These are phyloP conservation scores for Mucor racemosus DNA, from an alignment of 371 early-diverging fungal genomes.

Conservation along the genomic window DNA sequence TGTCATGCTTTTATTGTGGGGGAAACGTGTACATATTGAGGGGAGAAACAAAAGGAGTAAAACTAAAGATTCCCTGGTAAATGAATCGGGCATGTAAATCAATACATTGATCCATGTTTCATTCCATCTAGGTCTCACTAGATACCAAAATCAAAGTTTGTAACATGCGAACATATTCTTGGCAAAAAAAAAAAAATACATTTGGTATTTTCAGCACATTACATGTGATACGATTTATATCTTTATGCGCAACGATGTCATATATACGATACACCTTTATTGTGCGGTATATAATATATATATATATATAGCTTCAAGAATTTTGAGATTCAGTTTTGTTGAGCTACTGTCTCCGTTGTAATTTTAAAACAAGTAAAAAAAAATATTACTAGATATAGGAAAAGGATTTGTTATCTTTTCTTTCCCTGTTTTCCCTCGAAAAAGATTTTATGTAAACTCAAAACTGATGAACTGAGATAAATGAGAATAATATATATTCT, in stretches of 20 bases:
- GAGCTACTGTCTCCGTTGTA: not conserved
- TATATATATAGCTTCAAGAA: not conserved
- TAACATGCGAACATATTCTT: too few species aligned
- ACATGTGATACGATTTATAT: not conserved
- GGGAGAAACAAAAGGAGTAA: too few species aligned
- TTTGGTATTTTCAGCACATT: not conserved
- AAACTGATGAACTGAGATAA: not conserved
- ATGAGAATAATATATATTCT: not conserved
- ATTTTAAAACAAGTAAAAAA: not conserved
- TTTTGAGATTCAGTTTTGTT: not conserved
- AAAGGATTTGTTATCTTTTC: not conserved
- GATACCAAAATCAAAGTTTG: not conserved
- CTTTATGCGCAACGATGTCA: not conserved
- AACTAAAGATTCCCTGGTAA: not conserved
- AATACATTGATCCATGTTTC: not conserved
- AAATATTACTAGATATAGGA: not conserved
- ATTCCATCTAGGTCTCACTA: not conserved
- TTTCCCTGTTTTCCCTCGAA: not conserved
- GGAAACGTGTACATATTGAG: too few species aligned
- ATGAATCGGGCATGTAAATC: not conserved
- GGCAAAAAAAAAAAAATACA: not conserved
- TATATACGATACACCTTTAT: not conserved
- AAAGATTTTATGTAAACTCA: not conserved
- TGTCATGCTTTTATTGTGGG: too few species aligned
- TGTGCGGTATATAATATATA: not conserved